phyloP scores from a whole-genome alignment of 768 basidiomycete species.

The Nidularia sp. region DNA sequence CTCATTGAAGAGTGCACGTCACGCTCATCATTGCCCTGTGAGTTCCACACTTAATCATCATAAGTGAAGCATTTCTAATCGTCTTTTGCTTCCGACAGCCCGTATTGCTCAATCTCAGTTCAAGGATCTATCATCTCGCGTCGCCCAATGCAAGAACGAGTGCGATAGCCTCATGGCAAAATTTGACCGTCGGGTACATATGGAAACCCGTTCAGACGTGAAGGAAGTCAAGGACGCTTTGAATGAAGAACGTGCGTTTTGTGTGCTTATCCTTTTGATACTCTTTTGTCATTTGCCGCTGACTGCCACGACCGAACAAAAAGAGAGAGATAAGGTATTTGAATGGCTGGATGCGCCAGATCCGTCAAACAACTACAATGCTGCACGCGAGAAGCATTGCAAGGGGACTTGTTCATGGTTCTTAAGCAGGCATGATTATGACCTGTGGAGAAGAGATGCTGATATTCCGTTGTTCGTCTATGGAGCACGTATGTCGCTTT shows the following conservation, averaged over 20 bases:
- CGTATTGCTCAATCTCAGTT: neutral
- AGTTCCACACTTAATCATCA: neutral
- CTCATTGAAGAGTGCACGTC: neutral
- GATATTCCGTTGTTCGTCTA: neutral
- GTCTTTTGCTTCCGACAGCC: neutral
- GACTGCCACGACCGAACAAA: neutral
- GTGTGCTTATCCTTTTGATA: neutral
- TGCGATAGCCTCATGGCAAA: neutral
- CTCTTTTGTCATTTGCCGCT: neutral
- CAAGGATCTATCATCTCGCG: neutral
- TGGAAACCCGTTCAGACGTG: neutral
- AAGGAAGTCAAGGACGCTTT: neutral
- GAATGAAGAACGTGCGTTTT: neutral
- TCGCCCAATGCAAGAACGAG: neutral
- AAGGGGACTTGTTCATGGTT: neutral
- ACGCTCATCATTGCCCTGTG: neutral
- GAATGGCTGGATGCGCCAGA: neutral
- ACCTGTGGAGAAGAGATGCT: neutral
- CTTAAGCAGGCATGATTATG: neutral
- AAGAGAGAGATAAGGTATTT: neutral
- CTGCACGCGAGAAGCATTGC: neutral
- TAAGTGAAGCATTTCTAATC: no score
- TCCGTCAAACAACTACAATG: neutral
- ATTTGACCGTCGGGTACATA: neutral
- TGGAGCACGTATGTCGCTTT: neutral